phyloP scores from a whole-genome alignment of 768 basidiomycete species.

The Lentinula sp. region DNA sequence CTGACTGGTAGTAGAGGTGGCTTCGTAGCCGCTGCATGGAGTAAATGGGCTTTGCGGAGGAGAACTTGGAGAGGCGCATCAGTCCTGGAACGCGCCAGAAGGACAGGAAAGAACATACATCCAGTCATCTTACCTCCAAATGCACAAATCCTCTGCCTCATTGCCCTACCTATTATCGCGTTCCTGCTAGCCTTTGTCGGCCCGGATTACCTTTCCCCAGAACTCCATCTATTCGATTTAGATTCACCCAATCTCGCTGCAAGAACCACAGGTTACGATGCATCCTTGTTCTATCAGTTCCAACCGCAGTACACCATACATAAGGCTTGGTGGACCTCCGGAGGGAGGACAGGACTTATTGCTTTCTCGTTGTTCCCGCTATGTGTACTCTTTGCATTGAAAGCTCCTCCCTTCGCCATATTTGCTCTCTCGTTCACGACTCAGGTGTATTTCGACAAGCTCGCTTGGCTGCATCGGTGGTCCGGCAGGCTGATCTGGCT shows the following conservation, averaged over 20 bases:
- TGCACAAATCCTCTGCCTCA: constrained; percentile 49
- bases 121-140: constrained; percentile 53
- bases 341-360: constrained; percentile 60
- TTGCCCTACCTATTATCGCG: constrained; percentile 34
- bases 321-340: constrained; percentile 69
- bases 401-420: constrained; percentile 64
- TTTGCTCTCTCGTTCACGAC: constrained; percentile 57
- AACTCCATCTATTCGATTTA: constrained; percentile 38
- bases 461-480: constrained; percentile 68
- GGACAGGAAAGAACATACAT: constrained; percentile 30
- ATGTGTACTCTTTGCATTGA: constrained; percentile 65
- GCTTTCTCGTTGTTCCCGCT: constrained; percentile 70
- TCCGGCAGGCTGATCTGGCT: constrained; percentile 65
- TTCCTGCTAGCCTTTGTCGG: constrained; percentile 50
- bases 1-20: constrained; percentile 35
- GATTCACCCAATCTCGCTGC: constrained; percentile 13
- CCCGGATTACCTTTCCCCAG: constrained; percentile 61
- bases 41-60: constrained; percentile 51
- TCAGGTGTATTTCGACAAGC: constrained; percentile 71
- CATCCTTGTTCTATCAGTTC: constrained; percentile 27
- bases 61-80: constrained; percentile 52
- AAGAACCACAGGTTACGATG: constrained; percentile 14
- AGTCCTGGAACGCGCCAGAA: constrained; percentile 24
- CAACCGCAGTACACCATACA: constrained; percentile 53
- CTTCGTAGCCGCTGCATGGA: constrained; percentile 43